phyloP scores from a whole-genome alignment of 352 stramenopile species.

The Globisporangium spinosum region DNA sequence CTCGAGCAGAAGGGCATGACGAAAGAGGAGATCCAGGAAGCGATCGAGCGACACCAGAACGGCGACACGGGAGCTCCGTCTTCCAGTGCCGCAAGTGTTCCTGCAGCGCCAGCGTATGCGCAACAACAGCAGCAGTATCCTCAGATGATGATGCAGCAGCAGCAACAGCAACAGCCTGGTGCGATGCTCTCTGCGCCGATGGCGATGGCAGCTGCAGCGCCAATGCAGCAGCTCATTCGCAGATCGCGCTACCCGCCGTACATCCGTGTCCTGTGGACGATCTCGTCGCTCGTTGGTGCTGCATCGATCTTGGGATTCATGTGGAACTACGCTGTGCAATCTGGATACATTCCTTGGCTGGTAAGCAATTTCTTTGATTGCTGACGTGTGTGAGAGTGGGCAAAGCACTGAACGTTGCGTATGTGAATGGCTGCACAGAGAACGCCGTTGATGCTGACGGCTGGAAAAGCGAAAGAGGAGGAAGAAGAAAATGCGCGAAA shows the following conservation, averaged over 20 bases:
- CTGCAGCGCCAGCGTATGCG: conserved; percentile 8
- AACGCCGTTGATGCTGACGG: conserved; percentile 40
- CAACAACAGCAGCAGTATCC: conserved; percentile 5
- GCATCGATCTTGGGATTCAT: conserved; percentile 68
- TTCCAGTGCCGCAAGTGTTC: background rate
- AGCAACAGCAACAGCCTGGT: conserved; percentile 17
- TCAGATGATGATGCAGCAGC: conserved; percentile 7
- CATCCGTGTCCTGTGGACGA: conserved; percentile 57
- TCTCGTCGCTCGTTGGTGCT: conserved; percentile 67
- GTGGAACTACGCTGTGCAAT: conserved; percentile 75
- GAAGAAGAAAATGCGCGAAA: conserved; percentile 50
- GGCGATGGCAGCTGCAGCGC: conserved; percentile 41
- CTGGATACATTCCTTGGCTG: conserved; percentile 63
- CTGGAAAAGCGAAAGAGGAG: conserved; percentile 43
- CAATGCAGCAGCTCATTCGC: conserved; percentile 42
- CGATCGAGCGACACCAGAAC: conserved; percentile 63
- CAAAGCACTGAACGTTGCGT: background rate
- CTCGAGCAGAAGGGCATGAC: conserved; percentile 80
- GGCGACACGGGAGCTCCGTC: conserved; percentile 5
- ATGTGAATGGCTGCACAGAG: conserved; percentile 19
- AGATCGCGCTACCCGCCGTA: conserved; percentile 47
- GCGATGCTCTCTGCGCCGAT: conserved; percentile 35
- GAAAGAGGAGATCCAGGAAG: conserved; percentile 77
- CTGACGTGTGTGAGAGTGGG: background rate
- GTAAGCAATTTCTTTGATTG: conserved; percentile 25